phyloP scores from a whole-genome alignment of 75 land plant genomes.

The Sequoia sempervirens region DNA sequence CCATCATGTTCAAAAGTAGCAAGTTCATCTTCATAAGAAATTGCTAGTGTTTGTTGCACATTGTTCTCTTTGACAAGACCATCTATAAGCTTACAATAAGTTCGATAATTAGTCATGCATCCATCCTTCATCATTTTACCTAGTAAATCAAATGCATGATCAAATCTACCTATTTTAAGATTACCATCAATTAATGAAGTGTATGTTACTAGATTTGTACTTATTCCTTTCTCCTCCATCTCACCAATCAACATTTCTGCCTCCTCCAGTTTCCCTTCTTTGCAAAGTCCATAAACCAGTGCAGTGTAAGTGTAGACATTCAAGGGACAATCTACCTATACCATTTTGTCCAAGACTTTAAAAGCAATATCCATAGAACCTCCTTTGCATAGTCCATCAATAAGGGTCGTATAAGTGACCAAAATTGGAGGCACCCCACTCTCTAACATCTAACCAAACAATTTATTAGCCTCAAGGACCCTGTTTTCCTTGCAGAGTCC shows the following conservation, averaged over 20 bases:
- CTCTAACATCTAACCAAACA: constrained; percentile 29
- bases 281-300: constrained; percentile 38
- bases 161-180: constrained; percentile 16
- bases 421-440: constrained; percentile 28
- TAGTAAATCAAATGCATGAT: constrained; percentile 29
- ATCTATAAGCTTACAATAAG: constrained; percentile 37
- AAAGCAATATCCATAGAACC: constrained; percentile 37
- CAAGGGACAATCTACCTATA: constrained; percentile 23
- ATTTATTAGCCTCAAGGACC: constrained; percentile 23
- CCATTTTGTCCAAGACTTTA: constrained; percentile 34
- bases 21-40: neutral
- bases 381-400: constrained; percentile 37
- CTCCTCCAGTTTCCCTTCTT: constrained; percentile 33
- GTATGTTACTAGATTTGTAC: constrained; percentile 47
- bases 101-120: constrained; percentile 35
- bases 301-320: constrained; percentile 40
- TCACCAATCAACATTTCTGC: constrained; percentile 36
- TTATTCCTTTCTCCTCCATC: constrained; percentile 36
- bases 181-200: constrained; percentile 45
- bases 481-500: constrained; percentile 47
- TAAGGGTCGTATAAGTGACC: constrained; percentile 42
- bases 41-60: constrained; percentile 9
- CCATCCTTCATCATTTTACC: constrained; percentile 34
- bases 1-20: constrained; percentile 20
- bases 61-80: constrained; percentile 15